Percentiles rank a stretch among this genome's conserved stretches.
Evolutionary conservation across 2,329 filamentous ascomycete genomes (phyloP).

Genomic region (Fusarium tanahbumbuense): DNA sequence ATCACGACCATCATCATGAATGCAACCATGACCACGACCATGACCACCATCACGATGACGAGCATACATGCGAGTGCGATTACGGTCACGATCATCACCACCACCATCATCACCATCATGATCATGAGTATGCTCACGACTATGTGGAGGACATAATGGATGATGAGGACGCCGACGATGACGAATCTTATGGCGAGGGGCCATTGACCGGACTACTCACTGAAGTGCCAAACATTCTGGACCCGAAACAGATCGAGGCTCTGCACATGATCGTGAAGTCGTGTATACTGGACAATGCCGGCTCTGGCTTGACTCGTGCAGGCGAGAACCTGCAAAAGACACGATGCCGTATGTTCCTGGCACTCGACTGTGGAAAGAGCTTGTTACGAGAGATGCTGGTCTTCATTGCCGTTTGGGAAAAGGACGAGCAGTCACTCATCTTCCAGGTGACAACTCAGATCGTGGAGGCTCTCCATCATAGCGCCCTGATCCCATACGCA

Average conservation of each 20-base stretch:
- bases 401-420: conserved; percentile 97
- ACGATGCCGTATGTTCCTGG: conserved; percentile 87
- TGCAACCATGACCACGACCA: conserved; percentile 41
- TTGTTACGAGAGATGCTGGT: conserved; percentile 90
- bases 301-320: conserved; percentile 72
- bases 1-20: conserved; percentile 49
- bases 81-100: conserved; percentile 45
- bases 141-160: conserved; percentile 69
- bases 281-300: conserved; percentile 86
- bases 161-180: conserved; percentile 76
- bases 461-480: conserved; percentile 90
- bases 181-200: conserved; percentile 83
- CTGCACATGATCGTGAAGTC: conserved; percentile 98
- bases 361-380: conserved; percentile 90
- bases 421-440: conserved; percentile 91
- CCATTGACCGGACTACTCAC: conserved; percentile 87
- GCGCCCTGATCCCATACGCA: conserved; percentile 88
- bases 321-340: conserved; percentile 91
- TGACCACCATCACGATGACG: conserved; percentile 48
- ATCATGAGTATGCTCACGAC: conserved; percentile 56
- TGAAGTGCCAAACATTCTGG: conserved; percentile 92
- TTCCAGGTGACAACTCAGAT: conserved; percentile 98
- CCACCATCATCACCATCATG: conserved; percentile 50
- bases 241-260: conserved; percentile 94
- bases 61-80: conserved; percentile 53